Base-by-base conservation (phyloP, 768 basidiomycete genomes). In the Hortiboletus campestris region DNA sequence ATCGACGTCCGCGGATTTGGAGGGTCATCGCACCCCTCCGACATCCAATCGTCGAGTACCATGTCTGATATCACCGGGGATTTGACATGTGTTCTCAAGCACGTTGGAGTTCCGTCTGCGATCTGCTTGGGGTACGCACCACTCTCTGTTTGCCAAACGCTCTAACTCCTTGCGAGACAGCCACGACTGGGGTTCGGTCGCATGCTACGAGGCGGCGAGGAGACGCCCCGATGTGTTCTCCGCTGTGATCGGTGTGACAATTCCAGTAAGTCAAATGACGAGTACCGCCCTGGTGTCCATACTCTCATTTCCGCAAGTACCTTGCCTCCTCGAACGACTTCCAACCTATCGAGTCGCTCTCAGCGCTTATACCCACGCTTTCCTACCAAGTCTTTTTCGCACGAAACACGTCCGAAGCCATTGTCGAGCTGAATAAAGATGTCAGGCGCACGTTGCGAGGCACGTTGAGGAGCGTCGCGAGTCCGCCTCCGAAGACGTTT, bases 1-100 rank as follows among this genome's bases (percentile, higher is more conserved):
- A 84, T 85, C 0, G 80, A 88, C 56, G 67, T 86, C 14, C 84
- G 89, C 40, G 89, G 89, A 0, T 91, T 91, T 59, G 89, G 83
- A 10, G 74, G 77, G 22, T 89, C 88, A 2, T 78, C 79, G 0
- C 84, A 88, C 57, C 84, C 86, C 0, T 84, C 78, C 1, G 86
- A 89, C 57, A 74, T 80, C 9, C 74, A 80, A 45, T 73, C 78
- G 14, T 87, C 85, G 0, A 82, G 82, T 2, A 80, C 77, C 4
- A 76, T 85, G 74, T 75, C 72, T 1, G 88, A 91, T 60, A 63
- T 87, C 39, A 82, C 83, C 2, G 76, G 74, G 0, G 89, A 91
- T 63, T 67, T 91, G 34, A 76, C 75, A 5, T 90, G 89, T 59
- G 74, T 90, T 28, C 72, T 91, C 40, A 63, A 79, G 42, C 62